Evolutionary conservation across 179 eudicot species (phyloP).

Genomic region (Gypsophila paniculata): DNA sequence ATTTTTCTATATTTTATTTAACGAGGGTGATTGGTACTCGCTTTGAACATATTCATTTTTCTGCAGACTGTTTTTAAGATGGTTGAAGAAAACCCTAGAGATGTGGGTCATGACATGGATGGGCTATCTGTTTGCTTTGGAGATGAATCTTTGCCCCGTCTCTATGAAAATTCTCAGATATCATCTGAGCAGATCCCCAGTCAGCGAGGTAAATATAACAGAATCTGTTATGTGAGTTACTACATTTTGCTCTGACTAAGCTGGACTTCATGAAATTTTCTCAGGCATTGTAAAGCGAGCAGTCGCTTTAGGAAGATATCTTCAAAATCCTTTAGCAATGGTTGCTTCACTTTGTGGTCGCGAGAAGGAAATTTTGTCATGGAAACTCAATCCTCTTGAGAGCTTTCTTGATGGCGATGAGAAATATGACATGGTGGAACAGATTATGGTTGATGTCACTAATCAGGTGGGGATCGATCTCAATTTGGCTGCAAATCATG

Average conservation of each 20-base stretch:
- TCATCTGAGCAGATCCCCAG: slow-evolving; percentile 83
- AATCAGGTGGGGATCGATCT: slow-evolving; percentile 97
- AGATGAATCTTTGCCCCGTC: slow-evolving; percentile 88
- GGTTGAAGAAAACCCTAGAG: slow-evolving; percentile 92
- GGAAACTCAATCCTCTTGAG: slow-evolving; percentile 85
- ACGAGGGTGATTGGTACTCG: neutral
- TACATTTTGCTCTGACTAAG: slow-evolving; percentile 13
- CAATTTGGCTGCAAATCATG: slow-evolving; percentile 88
- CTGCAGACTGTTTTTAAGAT: slow-evolving; percentile 85
- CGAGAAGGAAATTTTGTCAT: slow-evolving; percentile 75
- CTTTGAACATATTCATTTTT: slow-evolving; percentile 12
- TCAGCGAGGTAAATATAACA: slow-evolving; percentile 52
- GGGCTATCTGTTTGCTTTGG: slow-evolving; percentile 64
- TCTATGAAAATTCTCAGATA: slow-evolving; percentile 89
- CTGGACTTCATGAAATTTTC: slow-evolving; percentile 6
- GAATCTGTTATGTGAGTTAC: slow-evolving; percentile 1
- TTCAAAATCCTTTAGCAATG: slow-evolving; percentile 97
- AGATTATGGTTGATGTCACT: slow-evolving; percentile 92
- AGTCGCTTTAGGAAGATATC: slow-evolving; percentile 81
- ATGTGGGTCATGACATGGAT: slow-evolving; percentile 84
- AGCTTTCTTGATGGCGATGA: slow-evolving; percentile 81
- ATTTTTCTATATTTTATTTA: neutral
- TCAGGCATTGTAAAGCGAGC: slow-evolving; percentile 92
- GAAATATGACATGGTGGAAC: slow-evolving; percentile 88
- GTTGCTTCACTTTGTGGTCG: slow-evolving; percentile 93